These are phyloP conservation scores for Viola odorata DNA, from an alignment of 345 rosid genomes.

Conservation along the genomic window DNA sequence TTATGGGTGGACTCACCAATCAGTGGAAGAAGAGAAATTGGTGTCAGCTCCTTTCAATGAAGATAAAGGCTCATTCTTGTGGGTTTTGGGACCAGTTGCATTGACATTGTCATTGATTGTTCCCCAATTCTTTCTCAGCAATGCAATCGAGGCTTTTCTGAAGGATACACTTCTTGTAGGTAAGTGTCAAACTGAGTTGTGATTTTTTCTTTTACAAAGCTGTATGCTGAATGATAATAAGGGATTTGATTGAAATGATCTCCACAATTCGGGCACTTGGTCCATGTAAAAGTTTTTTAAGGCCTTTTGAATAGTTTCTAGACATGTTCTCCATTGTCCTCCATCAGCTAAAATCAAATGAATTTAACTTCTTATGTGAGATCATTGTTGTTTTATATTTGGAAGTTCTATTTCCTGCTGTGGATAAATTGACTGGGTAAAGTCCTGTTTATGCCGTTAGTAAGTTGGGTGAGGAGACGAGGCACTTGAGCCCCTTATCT, in stretches of 20 bases:
- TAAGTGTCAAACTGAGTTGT: constrained; percentile 8
- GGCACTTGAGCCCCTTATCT: too few species aligned
- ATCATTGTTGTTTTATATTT: too few species aligned
- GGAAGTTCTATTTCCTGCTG: too few species aligned
- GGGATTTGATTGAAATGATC: background rate
- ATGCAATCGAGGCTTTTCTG: constrained; percentile 42
- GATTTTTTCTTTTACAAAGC: background rate
- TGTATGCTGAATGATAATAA: too few species aligned
- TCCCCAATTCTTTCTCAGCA: constrained; percentile 65
- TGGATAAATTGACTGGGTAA: too few species aligned
- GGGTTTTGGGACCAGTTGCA: constrained; percentile 67
- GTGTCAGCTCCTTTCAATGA: constrained; percentile 64
- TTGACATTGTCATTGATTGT: constrained; percentile 58
- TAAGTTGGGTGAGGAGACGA: too few species aligned
- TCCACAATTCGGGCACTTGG: background rate
- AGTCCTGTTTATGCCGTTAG: too few species aligned
- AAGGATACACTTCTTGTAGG: constrained; percentile 51
- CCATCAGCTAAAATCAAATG: too few species aligned
- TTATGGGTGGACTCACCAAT: constrained; percentile 63
- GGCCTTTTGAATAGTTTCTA: too few species aligned
- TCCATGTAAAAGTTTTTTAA: background rate
- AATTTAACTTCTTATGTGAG: too few species aligned
- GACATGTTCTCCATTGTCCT: too few species aligned
- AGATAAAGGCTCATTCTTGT: constrained; percentile 58
- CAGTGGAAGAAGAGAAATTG: constrained; percentile 63